These are phyloP conservation scores for Daldinia caldariorum DNA, from an alignment of 495 filamentous ascomycete species.

Conservation along the genomic window DNA sequence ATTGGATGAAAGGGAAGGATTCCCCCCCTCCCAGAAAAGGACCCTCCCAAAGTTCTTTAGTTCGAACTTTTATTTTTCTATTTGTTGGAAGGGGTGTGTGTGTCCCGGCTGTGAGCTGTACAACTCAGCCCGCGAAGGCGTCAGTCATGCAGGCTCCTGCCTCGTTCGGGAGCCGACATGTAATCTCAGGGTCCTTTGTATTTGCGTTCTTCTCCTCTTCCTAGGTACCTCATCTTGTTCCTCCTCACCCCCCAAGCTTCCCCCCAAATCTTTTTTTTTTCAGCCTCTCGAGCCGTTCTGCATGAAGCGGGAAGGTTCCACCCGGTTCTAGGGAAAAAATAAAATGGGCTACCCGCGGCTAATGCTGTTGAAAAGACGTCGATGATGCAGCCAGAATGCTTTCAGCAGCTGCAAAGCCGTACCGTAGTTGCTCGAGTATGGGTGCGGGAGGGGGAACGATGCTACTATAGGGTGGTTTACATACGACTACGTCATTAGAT, in stretches of 20 bases:
- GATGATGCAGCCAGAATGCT: conserved; percentile 19
- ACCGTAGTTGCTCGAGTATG: background rate
- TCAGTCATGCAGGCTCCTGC: conserved; percentile 29
- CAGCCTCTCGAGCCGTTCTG: conserved; percentile 5
- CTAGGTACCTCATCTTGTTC: too few relatives aligned
- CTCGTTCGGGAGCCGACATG: conserved; percentile 16
- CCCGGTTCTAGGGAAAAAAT: conserved; percentile 9
- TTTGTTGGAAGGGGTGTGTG: conserved; percentile 10
- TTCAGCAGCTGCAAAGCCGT: conserved; percentile 7
- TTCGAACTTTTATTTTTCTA: background rate
- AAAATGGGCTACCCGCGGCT: conserved; percentile 21
- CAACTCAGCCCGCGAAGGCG: conserved; percentile 25
- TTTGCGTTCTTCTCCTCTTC: background rate
- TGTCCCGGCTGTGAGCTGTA: conserved; percentile 23
- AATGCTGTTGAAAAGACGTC: conserved; percentile 10
- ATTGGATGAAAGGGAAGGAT: conserved; percentile 23
- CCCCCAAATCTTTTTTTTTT: background rate
- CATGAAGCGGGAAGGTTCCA: conserved; percentile 15
- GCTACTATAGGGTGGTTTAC: conserved; percentile 22
- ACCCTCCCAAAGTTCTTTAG: conserved; percentile 8
- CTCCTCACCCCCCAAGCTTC: background rate
- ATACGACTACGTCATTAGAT: conserved; percentile 38
- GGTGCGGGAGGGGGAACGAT: conserved; percentile 20
- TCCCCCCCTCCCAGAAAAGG: conserved; percentile 8
- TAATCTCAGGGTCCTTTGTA: conserved; percentile 21